phyloP scores from a whole-genome alignment of 148 eudicot genomes.

The Amaranthus palmeri region DNA sequence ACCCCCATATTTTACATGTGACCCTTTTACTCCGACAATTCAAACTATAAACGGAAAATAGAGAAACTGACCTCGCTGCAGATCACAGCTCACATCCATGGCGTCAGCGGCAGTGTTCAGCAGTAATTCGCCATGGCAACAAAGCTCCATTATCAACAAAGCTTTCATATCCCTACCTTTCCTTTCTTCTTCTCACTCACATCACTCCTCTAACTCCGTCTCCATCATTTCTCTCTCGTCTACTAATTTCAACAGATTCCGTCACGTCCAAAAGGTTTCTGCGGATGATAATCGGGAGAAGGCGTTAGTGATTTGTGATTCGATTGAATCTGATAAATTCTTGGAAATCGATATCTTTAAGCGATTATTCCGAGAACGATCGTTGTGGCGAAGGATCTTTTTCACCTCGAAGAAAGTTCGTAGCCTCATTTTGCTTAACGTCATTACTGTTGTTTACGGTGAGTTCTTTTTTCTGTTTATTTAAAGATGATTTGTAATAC shows the following conservation, averaged over 20 bases:
- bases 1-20: no score
- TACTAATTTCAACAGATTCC: background rate
- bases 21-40: no score
- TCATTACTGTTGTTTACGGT: conserved; percentile 55
- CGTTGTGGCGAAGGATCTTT: conserved; percentile 45
- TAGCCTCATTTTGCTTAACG: conserved; percentile 63
- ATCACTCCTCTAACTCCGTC: background rate
- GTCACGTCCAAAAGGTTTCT: background rate
- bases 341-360: conserved; percentile 17
- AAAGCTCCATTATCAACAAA: no score
- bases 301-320: background rate
- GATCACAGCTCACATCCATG: no score
- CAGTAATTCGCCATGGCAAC: no score
- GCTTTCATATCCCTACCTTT: no score
- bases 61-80: no score
- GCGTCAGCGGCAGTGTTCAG: no score
- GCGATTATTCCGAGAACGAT: conserved; percentile 33
- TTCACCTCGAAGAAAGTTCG: conserved; percentile 51
- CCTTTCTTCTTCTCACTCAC: no score
- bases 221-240: background rate
- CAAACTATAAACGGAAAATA: no score
- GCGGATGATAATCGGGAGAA: conserved; percentile 5
- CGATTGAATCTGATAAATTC: background rate
- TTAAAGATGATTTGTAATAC: background rate
- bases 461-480: background rate